A percentile compares a stretch with the other conserved stretches of the same genome.
phyloP scores from a whole-genome alignment of 1,284 basidiomycete genomes.

The Somion occarium region DNA sequence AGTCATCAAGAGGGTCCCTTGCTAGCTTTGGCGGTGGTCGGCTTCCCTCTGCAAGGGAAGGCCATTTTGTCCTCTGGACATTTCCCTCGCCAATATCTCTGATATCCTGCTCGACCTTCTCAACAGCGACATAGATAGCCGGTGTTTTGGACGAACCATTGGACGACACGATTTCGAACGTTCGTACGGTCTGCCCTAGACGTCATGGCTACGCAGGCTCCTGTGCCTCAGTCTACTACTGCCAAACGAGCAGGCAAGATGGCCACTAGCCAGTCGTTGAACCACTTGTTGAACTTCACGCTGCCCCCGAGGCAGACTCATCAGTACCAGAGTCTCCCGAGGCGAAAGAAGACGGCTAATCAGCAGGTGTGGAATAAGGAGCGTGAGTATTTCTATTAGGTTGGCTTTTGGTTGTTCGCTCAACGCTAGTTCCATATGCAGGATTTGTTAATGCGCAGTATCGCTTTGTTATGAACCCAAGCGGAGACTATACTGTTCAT shows the following conservation, averaged over 20 bases:
- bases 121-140: slow-evolving; percentile 7
- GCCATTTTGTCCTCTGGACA: slow-evolving; percentile 8
- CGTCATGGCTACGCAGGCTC: slow-evolving; percentile 26
- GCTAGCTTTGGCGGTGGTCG: not conserved
- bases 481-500: slow-evolving; percentile 89
- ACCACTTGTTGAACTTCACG: slow-evolving; percentile 82
- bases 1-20: slow-evolving; percentile 20
- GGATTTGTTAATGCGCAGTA: slow-evolving; percentile 94
- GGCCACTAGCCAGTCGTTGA: slow-evolving; percentile 58
- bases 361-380: slow-evolving; percentile 81
- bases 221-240: slow-evolving; percentile 17
- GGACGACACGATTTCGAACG: not conserved
- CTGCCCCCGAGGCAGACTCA: slow-evolving; percentile 73
- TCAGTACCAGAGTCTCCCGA: slow-evolving; percentile 51
- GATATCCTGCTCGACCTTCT: slow-evolving; percentile 3
- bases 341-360: slow-evolving; percentile 62
- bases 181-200: slow-evolving; percentile 15
- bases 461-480: slow-evolving; percentile 90
- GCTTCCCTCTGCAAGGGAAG: slow-evolving; percentile 23
- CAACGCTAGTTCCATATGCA: slow-evolving; percentile 24
- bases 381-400: slow-evolving; percentile 48
- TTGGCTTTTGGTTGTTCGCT: slow-evolving; percentile 4
- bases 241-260: slow-evolving; percentile 62
- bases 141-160: not conserved
- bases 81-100: not conserved